Base-by-base conservation (phyloP, 2,329 filamentous ascomycete species). In the Mycosphaerella sp. region DNA sequence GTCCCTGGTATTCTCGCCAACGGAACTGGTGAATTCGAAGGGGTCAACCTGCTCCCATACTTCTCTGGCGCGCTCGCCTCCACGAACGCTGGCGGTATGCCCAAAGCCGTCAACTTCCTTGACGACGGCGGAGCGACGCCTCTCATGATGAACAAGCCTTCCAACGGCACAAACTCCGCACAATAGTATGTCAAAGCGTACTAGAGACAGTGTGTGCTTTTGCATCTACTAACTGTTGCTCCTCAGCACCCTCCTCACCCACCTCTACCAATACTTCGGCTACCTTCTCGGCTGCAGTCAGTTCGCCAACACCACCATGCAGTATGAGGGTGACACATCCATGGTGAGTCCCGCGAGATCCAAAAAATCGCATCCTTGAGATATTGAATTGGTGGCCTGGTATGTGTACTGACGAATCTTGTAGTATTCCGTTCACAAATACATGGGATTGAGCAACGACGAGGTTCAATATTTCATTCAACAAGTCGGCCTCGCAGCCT, bases 251-350 rank as follows among this genome's bases (percentile, higher is more conserved):
- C 76, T 84, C 49, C 66, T 84, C 54, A 82, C 78, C 40, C 80
- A 83, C 61, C 69, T 84, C 34, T 83, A 84, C 69, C 66, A 78
- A 57, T 83, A 77, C 72, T 84, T 84, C 62, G 80, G 78, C 44
- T 70, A 70, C 18, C 72, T 84, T 17, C 73, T 82, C 36, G 77
- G 76, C 59, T 83, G 79, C 70, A 73, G 74, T 46, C 55, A 67
- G 62, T 73, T 77, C 64, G 75, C 75, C 48, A 73, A 70, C 66
- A 50, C 69, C 10, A 76, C 71, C 17, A 80, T 77, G 63, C 71
- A 74, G 25, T 83, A 82, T 65, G 55, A 48, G 9, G 77, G 73
- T 43, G 56, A 67, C 8, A 60, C 68, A 0, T 75, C 70, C 57
- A 74, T 76, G 73, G 21, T 25, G 21, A 25, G 21, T 25, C 21